A percentile compares a stretch with the other conserved stretches of the same genome.
phyloP scores from a whole-genome alignment of 169 alveolate genomes.

The Miamiensis avidus region DNA sequence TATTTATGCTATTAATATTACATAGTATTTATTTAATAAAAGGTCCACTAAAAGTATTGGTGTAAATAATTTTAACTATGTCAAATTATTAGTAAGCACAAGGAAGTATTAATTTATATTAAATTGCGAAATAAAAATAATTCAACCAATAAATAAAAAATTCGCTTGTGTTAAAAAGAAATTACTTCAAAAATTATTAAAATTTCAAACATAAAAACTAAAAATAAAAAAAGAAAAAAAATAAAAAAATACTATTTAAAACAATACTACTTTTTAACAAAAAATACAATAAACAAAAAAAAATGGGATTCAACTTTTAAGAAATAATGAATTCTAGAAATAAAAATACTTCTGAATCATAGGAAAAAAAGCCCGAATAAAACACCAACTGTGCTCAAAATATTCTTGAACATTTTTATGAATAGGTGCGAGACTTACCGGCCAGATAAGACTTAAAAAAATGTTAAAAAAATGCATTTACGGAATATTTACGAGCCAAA shows the following conservation, averaged over 20 bases:
- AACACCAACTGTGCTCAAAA: not conserved
- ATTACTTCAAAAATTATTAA: too few species aligned
- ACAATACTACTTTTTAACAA: not conserved
- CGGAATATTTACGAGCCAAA: not conserved
- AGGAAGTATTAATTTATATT: too few species aligned
- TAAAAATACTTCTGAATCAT: not conserved
- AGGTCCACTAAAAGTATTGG: too few species aligned
- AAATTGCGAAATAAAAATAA: too few species aligned
- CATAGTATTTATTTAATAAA: too few species aligned
- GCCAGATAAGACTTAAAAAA: not conserved
- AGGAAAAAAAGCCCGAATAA: not conserved
- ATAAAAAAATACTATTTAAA: too few species aligned
- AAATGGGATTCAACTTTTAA: not conserved
- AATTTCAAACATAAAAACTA: not conserved
- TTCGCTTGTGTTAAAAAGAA: too few species aligned
- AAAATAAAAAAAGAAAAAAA: not conserved
- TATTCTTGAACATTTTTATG: not conserved
- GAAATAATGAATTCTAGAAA: not conserved
- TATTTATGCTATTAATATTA: too few species aligned
- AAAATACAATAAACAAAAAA: too few species aligned
- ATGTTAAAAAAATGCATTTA: not conserved
- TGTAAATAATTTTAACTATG: too few species aligned
- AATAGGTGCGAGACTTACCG: not conserved
- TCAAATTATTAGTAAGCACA: too few species aligned
- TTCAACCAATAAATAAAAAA: too few species aligned